A percentile compares a stretch with the other conserved stretches of the same genome.
Conservation (phyloP, 306 rosid genomes). For the Acmispon strigosus region DNA sequence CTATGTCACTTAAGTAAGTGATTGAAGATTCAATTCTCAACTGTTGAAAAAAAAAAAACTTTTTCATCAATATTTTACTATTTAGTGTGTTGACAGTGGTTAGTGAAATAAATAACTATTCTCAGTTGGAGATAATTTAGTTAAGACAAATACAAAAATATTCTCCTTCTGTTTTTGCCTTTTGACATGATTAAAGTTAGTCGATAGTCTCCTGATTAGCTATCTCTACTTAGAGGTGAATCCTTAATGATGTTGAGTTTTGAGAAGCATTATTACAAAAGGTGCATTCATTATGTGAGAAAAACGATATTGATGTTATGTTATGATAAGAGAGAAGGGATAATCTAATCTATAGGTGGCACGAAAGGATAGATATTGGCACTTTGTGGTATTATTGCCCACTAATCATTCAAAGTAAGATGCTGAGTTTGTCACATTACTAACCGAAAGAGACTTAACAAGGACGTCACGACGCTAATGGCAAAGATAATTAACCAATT, state of each 20-base stretch:
- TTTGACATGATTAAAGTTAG: too few species aligned
- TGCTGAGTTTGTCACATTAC: constrained; percentile 29
- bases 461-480: constrained; percentile 6
- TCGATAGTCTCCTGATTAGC: too few species aligned
- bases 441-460: constrained; percentile 27
- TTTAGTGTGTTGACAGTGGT: too few species aligned
- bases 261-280: constrained; percentile 24
- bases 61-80: too few species aligned
- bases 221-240: neutral
- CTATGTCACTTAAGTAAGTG: too few species aligned
- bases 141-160: too few species aligned
- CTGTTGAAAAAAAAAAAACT: too few species aligned
- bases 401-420: constrained; percentile 35
- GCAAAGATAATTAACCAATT: constrained; percentile 15
- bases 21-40: too few species aligned
- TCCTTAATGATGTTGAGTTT: constrained; percentile 8
- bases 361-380: constrained; percentile 21
- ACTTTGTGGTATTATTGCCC: constrained; percentile 26
- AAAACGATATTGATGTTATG: constrained; percentile 10
- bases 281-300: neutral
- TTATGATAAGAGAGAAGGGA: constrained; percentile 14
- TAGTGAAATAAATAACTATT: too few species aligned
- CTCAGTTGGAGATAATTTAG: too few species aligned
- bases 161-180: too few species aligned
- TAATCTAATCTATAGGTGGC: constrained; percentile 15